A percentile compares a stretch with the other conserved stretches of the same genome.
Conservation (phyloP, 2,329 filamentous ascomycete genomes). For the Teratosphaeria gauchensis region DNA sequence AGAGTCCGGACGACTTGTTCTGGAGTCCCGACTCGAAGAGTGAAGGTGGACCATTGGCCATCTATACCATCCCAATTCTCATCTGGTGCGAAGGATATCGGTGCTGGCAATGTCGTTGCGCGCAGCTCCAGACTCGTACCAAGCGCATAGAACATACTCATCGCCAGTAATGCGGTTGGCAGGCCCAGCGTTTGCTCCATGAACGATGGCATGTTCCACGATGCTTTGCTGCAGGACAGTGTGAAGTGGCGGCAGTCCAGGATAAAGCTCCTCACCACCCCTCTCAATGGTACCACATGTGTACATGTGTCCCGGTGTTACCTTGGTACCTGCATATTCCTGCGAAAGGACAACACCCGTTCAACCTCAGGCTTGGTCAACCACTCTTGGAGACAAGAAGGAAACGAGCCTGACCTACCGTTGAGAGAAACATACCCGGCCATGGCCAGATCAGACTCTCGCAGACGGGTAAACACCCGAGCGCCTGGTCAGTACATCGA, state of each 20-base stretch:
- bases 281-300: background rate
- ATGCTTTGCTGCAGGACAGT: background rate
- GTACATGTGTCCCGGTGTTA: background rate
- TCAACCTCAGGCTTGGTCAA: background rate
- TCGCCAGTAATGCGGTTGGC: constrained; percentile 14
- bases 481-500: background rate
- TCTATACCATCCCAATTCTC: constrained; percentile 48
- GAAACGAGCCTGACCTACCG: background rate
- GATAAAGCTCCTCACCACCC: background rate
- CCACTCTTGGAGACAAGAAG: background rate
- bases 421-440: background rate
- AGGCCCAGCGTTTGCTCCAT: constrained; percentile 12
- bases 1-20: constrained; percentile 46
- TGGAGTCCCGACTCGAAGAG: constrained; percentile 48
- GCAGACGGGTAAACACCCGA: background rate
- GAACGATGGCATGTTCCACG: constrained; percentile 7
- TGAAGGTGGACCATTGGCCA: constrained; percentile 63
- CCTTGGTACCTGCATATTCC: background rate
- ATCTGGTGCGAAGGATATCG: constrained; percentile 21
- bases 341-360: background rate
- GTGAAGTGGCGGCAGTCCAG: background rate
- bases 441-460: background rate
- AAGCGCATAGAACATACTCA: constrained; percentile 6
- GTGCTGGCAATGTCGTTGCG: constrained; percentile 10
- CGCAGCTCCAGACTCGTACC: constrained; percentile 7